phyloP scores from a whole-genome alignment of 345 rosid species.

The Lepidium didymum region DNA sequence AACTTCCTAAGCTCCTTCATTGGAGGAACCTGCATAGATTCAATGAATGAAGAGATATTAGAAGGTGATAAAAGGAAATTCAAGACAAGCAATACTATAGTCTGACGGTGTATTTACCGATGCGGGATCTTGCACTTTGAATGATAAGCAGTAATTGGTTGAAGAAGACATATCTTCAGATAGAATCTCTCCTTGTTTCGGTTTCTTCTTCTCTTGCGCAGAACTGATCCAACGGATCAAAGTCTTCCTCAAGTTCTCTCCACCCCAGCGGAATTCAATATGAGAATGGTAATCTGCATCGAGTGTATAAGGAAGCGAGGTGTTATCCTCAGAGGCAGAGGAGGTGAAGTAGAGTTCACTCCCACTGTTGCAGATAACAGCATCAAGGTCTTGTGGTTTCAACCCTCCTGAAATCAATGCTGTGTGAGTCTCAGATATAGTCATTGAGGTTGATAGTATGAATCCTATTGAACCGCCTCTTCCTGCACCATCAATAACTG shows the following conservation, averaged over 20 bases:
- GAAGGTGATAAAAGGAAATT: not conserved
- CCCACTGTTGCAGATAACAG: constrained; percentile 79
- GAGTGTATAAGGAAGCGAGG: constrained; percentile 40
- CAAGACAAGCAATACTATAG: not conserved
- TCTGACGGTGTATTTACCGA: constrained; percentile 29
- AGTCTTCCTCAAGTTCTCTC: constrained; percentile 62
- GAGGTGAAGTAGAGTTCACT: constrained; percentile 64
- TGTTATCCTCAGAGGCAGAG: constrained; percentile 37
- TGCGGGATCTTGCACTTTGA: constrained; percentile 42
- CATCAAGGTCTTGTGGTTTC: constrained; percentile 57
- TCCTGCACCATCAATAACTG: constrained; percentile 38
- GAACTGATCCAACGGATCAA: constrained; percentile 63
- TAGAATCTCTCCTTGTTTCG: constrained; percentile 32
- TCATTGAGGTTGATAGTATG: constrained; percentile 55
- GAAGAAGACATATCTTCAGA: constrained; percentile 49
- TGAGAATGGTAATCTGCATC: constrained; percentile 76
- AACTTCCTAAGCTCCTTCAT: constrained; percentile 53
- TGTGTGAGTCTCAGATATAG: constrained; percentile 55
- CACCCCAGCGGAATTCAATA: constrained; percentile 77
- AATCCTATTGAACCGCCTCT: constrained; percentile 43
- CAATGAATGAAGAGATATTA: not conserved
- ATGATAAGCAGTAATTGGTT: constrained; percentile 47
- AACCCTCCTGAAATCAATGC: constrained; percentile 46
- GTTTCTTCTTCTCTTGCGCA: constrained; percentile 36
- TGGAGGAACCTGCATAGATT: constrained; percentile 45